Evolutionary conservation across 805 yeast genomes (phyloP).

Genomic region (Myxozyma mucilagina): DNA sequence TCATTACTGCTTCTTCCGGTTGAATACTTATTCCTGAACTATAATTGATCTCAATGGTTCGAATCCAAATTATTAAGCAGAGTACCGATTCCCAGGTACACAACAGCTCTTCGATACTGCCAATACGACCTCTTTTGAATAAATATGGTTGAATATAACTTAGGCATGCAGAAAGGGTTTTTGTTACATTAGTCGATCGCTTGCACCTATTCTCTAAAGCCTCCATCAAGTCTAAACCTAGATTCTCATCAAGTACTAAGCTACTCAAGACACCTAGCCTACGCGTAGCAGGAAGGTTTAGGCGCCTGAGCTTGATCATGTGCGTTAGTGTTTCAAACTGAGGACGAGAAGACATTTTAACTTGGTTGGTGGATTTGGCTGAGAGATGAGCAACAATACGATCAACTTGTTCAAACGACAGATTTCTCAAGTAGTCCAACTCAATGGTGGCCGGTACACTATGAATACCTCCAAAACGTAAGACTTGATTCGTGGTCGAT

Average conservation of each 20-base stretch:
- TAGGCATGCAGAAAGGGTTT: conserved; percentile 9
- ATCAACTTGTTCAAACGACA: conserved; percentile 20
- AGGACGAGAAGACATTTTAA: neutral
- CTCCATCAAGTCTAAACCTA: conserved; percentile 15
- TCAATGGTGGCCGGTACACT: conserved; percentile 18
- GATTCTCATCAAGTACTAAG: conserved; percentile 14
- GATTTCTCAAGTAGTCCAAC: conserved; percentile 13
- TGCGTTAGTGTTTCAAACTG: conserved; percentile 9
- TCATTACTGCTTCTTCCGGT: conserved; percentile 20
- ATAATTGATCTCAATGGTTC: conserved; percentile 18
- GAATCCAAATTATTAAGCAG: conserved; percentile 18
- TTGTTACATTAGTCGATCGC: conserved; percentile 12
- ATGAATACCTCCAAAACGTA: conserved; percentile 16
- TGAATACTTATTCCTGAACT: conserved; percentile 12
- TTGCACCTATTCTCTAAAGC: conserved; percentile 18
- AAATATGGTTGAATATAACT: conserved; percentile 14
- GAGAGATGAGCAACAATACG: conserved; percentile 10
- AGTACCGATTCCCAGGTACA: conserved; percentile 20
- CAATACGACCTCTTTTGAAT: conserved; percentile 5
- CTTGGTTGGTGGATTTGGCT: conserved; percentile 4
- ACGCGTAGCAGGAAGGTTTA: conserved; percentile 17
- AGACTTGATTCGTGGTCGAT: conserved; percentile 17
- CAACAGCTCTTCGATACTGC: conserved; percentile 13
- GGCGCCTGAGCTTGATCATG: conserved; percentile 14
- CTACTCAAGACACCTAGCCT: conserved; percentile 15